phyloP scores from a whole-genome alignment of 2,329 filamentous ascomycete species.

The Elsinoe arachidis region DNA sequence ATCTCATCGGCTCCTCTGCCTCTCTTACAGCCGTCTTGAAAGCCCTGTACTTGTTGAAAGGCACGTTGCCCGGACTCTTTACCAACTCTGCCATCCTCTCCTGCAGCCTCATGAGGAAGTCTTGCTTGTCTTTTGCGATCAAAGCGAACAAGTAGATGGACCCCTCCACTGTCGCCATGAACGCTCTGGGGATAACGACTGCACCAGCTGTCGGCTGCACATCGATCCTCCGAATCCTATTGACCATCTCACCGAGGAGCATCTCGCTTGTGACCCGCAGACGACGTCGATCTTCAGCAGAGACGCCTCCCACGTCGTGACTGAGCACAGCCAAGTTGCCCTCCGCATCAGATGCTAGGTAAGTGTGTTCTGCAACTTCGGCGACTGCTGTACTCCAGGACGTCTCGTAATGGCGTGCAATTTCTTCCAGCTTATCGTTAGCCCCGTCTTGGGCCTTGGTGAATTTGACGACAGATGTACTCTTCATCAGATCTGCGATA shows the following conservation, averaged over 20 bases:
- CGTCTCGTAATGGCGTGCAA: conserved; percentile 71
- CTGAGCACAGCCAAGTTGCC: conserved; percentile 80
- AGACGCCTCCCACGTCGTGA: conserved; percentile 63
- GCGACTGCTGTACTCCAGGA: conserved; percentile 74
- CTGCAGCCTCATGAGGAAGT: conserved; percentile 78
- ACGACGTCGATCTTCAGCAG: conserved; percentile 60
- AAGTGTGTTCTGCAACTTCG: conserved; percentile 62
- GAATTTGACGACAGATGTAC: conserved; percentile 69
- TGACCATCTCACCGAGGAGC: conserved; percentile 85
- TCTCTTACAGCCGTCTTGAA: conserved; percentile 66
- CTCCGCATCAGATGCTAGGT: conserved; percentile 76
- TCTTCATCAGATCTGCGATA: conserved; percentile 91
- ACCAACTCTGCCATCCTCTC: conserved; percentile 58
- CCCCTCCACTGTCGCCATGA: conserved; percentile 85
- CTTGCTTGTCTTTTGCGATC: conserved; percentile 62
- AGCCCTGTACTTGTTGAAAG: conserved; percentile 72
- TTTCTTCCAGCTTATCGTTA: conserved; percentile 59
- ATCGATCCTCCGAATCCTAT: conserved; percentile 68
- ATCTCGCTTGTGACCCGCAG: conserved; percentile 73
- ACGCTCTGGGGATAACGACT: conserved; percentile 70
- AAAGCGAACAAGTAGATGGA: conserved; percentile 82
- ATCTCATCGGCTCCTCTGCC: conserved; percentile 69
- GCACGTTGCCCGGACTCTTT: conserved; percentile 60
- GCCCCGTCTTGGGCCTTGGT: conserved; percentile 44
- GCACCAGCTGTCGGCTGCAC: conserved; percentile 57